Evolutionary conservation across 768 basidiomycete species (phyloP).

Genomic region (Tulasnella sp.): DNA sequence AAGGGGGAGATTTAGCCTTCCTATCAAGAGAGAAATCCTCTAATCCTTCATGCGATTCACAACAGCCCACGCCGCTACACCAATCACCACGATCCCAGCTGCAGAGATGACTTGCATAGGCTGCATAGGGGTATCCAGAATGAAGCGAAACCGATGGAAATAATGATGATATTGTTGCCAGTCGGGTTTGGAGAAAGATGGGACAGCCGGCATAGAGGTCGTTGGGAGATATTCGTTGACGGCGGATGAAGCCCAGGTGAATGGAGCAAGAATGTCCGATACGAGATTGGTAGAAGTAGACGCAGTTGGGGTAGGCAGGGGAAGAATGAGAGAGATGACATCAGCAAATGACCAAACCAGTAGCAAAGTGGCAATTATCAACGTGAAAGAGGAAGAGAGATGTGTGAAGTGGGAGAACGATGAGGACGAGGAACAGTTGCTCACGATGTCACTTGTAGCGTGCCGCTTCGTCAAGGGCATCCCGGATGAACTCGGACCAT

Average conservation of each 20-base stretch:
- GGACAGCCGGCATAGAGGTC: no score
- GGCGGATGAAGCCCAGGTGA: no score
- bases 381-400: not conserved
- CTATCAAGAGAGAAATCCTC: not conserved
- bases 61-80: slow-evolving; percentile 17
- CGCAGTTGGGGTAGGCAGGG: not conserved
- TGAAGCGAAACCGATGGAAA: no score
- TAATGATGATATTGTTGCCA: no score
- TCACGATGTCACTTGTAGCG: slow-evolving; percentile 4
- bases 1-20: no score
- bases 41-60: slow-evolving; percentile 13
- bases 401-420: not conserved
- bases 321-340: not conserved
- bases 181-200: no score
- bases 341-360: slow-evolving; percentile 18
- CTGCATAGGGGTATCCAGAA: no score
- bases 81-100: slow-evolving; percentile 20
- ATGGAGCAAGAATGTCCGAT: no score
- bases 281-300: no score
- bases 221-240: no score
- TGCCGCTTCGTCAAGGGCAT: not conserved
- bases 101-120: slow-evolving; percentile 18
- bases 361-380: slow-evolving; percentile 12
- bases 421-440: not conserved
- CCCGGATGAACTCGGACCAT: slow-evolving; percentile 13